A percentile compares a stretch with the other conserved stretches of the same genome.
phyloP scores from a whole-genome alignment of 352 stramenopile genomes.

The Phytophthora multivora region DNA sequence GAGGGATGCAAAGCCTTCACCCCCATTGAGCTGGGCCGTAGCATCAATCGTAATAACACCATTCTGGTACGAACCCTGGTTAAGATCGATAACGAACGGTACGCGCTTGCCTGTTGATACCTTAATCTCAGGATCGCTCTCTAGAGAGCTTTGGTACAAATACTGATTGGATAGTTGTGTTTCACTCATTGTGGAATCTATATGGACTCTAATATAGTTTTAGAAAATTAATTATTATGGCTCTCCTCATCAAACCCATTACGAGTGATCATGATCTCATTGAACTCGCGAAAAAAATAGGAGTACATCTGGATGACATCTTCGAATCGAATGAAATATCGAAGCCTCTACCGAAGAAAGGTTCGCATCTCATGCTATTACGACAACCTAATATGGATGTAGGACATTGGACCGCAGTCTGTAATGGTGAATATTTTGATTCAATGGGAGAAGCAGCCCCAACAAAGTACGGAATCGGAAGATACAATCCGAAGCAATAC shows the following conservation, averaged over 20 bases:
- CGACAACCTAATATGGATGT: conserved; percentile 4
- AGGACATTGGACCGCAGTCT: conserved; percentile 16
- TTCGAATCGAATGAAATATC: conserved; percentile 21
- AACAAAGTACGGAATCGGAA: conserved; percentile 7
- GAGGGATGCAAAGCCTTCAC: conserved; percentile 6
- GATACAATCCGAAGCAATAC: conserved; percentile 21
- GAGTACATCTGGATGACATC: conserved; percentile 5
- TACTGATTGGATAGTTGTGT: conserved; percentile 17
- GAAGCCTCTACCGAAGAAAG: neutral
- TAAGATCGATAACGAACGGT: conserved; percentile 11
- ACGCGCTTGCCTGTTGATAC: neutral
- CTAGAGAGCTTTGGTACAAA: conserved; percentile 12
- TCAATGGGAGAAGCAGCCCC: conserved; percentile 19
- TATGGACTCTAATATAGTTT: conserved; percentile 17
- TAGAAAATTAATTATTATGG: conserved; percentile 14
- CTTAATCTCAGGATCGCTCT: neutral
- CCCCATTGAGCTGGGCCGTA: conserved; percentile 10
- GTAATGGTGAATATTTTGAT: conserved; percentile 25
- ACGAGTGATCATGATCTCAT: conserved; percentile 17
- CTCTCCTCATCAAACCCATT: neutral
- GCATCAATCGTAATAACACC: conserved; percentile 19
- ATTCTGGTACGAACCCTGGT: conserved; percentile 14
- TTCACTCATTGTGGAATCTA: conserved; percentile 14
- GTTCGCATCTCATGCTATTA: conserved; percentile 17
- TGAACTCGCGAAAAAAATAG: conserved; percentile 4